These are phyloP conservation scores for Danielia reshetovae DNA, from an alignment of 805 yeast genomes.

Conservation along the genomic window DNA sequence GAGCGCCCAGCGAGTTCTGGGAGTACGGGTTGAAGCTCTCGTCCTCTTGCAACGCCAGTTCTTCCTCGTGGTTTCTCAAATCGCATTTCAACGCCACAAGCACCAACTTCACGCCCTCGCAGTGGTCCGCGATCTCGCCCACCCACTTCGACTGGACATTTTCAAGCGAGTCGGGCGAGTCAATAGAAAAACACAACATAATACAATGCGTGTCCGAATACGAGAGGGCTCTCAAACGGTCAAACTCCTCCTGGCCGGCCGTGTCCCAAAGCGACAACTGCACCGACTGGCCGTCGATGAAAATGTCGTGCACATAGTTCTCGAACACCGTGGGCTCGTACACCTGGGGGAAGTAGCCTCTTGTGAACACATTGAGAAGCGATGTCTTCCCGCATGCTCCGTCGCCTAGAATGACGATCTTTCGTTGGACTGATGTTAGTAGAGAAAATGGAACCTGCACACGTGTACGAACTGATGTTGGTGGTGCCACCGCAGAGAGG, in stretches of 20 bases:
- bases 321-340: constrained; percentile 98
- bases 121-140: constrained; percentile 93
- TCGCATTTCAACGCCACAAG: constrained; percentile 95
- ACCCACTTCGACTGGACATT: constrained; percentile 97
- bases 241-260: constrained; percentile 98
- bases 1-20: constrained; percentile 28
- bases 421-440: constrained; percentile 62
- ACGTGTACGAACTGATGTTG: constrained; percentile 36
- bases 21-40: constrained; percentile 31
- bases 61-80: constrained; percentile 62
- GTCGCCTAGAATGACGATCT: constrained; percentile 92
- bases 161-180: constrained; percentile 88
- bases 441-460: neutral
- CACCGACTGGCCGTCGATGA: constrained; percentile 89
- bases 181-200: constrained; percentile 93
- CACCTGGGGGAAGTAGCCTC: constrained; percentile 97
- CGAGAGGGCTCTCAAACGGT: constrained; percentile 84
- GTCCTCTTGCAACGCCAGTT: constrained; percentile 23
- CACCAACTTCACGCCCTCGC: constrained; percentile 93
- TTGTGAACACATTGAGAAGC: constrained; percentile 86
- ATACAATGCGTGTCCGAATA: constrained; percentile 96
- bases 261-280: constrained; percentile 97
- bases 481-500: constrained; percentile 42
- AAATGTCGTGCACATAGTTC: constrained; percentile 94
- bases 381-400: constrained; percentile 99